Conservation (phyloP, 73 alveolate genomes). For the Tetrahymena malaccensis region DNA sequence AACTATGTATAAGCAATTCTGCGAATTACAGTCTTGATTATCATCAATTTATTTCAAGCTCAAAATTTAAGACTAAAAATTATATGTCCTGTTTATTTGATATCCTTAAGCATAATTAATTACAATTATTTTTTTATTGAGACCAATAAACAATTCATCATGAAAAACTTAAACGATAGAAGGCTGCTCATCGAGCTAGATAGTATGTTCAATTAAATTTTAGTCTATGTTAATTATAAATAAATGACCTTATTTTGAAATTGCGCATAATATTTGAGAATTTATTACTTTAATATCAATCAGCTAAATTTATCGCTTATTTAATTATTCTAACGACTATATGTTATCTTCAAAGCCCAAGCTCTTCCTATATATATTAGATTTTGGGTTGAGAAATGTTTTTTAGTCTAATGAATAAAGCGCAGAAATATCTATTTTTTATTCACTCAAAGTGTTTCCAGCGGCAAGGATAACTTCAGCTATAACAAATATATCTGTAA, state of each 20-base stretch:
- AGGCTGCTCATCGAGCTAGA: neutral
- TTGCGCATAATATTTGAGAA: neutral
- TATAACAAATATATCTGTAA: neutral
- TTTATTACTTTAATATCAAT: neutral
- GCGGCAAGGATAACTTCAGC: neutral
- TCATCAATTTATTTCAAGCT: neutral
- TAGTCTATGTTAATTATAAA: neutral
- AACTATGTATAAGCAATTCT: neutral
- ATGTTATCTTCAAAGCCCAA: neutral
- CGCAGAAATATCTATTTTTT: neutral
- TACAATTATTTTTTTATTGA: neutral
- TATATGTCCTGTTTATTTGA: neutral
- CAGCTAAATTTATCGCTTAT: neutral
- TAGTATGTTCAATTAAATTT: neutral
- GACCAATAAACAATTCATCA: neutral
- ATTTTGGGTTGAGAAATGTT: neutral
- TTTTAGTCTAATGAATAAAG: neutral
- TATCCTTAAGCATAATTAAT: neutral
- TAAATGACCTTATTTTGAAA: neutral
- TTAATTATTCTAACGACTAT: neutral
- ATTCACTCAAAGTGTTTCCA: neutral
- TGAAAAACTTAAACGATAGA: neutral
- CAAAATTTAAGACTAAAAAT: neutral
- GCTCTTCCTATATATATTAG: neutral
- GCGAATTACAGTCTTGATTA: neutral